Base-by-base conservation (phyloP, 2,329 filamentous ascomycete species). In the Phialocephala subalpina region DNA sequence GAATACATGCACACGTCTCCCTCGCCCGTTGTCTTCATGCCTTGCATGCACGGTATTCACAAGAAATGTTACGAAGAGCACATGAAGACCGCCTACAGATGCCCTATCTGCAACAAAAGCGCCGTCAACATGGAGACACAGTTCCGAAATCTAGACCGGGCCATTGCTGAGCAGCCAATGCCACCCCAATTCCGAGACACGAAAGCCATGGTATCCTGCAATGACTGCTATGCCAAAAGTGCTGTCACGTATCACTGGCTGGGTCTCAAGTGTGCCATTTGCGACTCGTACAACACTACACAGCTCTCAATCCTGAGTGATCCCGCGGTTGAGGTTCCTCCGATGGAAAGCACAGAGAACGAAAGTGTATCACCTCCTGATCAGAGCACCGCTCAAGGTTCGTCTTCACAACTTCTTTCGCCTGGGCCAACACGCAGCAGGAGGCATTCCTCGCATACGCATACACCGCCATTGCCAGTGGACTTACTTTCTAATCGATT, bases 121-220 rank as follows among this genome's bases (percentile, higher is more conserved):
- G 91, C 97, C n/a, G 88, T 93, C 71, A 98, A 98, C 76, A 99
- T 99, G 95, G 95, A 97, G 76, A 87, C 92, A 42, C 92, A 97
- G 73, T 99, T 98, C 81, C 90, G 93, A 58, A 96, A 96, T 72
- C 81, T 98, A 38, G 95, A 97, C 74, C 87, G 94, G 60, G 90
- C 93, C 58, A 97, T 99, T 67, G 86, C 92, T 70, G 86, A 86
- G 53, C 96, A 99, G 76, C 96, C 96, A 1, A 98, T 99, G 94
- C 96, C 96, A 0, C 80, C 84, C 6, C 92, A 97, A 69, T 97
- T 94, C 74, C 84, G 82, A 67, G 88, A 93, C 73, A 94, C 92
- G 5, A 89, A 89, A 68, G 95, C 94, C 16, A 87, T 94, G 69
- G 88, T 98, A 58, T 88, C 94, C 68, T 99, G 96, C 79, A 98